Evolutionary conservation across 306 rosid genomes (phyloP), one percentile per base, ranked within the genome.

Genomic region (Calophaca sinica): DNA sequence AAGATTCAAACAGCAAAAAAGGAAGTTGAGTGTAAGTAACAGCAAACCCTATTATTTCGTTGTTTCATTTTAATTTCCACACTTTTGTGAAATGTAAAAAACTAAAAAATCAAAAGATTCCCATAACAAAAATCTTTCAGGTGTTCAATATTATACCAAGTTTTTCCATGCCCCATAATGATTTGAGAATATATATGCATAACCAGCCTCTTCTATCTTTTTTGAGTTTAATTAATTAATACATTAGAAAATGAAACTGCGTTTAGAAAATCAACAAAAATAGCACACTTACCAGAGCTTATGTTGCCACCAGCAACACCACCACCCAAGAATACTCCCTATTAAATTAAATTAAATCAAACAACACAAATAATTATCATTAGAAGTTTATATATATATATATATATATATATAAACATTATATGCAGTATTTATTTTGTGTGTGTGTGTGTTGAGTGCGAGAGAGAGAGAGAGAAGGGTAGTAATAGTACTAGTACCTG

Each of bases 301-400:
- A 87, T 73, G 79, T 81, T 89, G 71, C 88, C 88, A 54, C 87
- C 86, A 15, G 88, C 89, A 76, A 85, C 86, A 54, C 89, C 89
- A 76, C 87, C 78, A 50, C 92, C 96, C 67, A 88, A 54, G 74
- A 91, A 80, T 63, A 88, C 38, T 32, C 98, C 98, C 98, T 94
- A 67, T 58, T 29, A 29, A 66, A 52, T 33, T 33, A 33, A 39
- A 36, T 38, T 50, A 29, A 60, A 74, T 58, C 29, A 49, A 74
- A 44, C 65, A 80, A 5, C 54, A 59, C 14, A 67, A 70, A 72
- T 7, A 59, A 74, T 20, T 10, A 45, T 14, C 41, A 57, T 58
- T 15, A 67, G 4, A 32, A 9, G 3, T 42, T 42, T 7, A 2
- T 42, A 42, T 38, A 42, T 42, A 42, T 4, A 7, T 42, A 42